These are phyloP conservation scores for Crithidia fasciculata DNA, from an alignment of 208 protist species.

Conservation along the genomic window DNA sequence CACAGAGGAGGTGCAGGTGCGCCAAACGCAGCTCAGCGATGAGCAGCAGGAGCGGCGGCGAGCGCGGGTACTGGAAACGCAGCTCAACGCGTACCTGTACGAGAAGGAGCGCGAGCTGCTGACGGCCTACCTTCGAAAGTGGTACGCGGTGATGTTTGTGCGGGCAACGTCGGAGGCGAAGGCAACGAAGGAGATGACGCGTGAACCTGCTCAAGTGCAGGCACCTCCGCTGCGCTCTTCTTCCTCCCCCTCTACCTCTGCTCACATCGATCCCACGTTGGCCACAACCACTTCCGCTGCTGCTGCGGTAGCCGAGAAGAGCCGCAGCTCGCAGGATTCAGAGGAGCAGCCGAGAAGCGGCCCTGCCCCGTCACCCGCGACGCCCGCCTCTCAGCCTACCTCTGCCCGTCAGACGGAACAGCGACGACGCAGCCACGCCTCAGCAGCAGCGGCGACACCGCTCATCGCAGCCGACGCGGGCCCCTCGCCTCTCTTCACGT, in stretches of 20 bases:
- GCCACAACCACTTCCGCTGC: not conserved
- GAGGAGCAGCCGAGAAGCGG: too few species aligned
- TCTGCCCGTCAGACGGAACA: too few species aligned
- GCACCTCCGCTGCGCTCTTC: not conserved
- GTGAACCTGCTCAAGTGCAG: not conserved
- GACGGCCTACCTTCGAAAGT: conserved; percentile 48
- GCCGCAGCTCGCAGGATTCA: too few species aligned
- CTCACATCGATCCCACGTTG: too few species aligned
- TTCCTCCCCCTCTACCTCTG: not conserved
- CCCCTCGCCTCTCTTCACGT: conserved; percentile 18
- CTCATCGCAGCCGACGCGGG: not conserved
- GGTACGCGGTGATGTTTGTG: conserved; percentile 69
- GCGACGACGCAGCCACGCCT: not conserved
- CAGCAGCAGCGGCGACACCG: too few species aligned
- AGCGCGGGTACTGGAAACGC: conserved; percentile 29
- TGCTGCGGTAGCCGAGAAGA: not conserved
- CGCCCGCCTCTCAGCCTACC: too few species aligned
- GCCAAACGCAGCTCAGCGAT: conserved; percentile 6
- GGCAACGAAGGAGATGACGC: not conserved
- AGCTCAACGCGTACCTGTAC: conserved; percentile 30
- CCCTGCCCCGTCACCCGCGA: too few species aligned
- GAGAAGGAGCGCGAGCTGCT: conserved; percentile 36
- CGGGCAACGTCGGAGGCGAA: conserved; percentile 19
- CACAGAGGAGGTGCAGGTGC: not conserved
- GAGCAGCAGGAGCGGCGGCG: conserved; percentile 27